A percentile compares a stretch with the other conserved stretches of the same genome.
Evolutionary conservation across 768 basidiomycete genomes (phyloP).

Genomic region (Lentinula aciculospora): DNA sequence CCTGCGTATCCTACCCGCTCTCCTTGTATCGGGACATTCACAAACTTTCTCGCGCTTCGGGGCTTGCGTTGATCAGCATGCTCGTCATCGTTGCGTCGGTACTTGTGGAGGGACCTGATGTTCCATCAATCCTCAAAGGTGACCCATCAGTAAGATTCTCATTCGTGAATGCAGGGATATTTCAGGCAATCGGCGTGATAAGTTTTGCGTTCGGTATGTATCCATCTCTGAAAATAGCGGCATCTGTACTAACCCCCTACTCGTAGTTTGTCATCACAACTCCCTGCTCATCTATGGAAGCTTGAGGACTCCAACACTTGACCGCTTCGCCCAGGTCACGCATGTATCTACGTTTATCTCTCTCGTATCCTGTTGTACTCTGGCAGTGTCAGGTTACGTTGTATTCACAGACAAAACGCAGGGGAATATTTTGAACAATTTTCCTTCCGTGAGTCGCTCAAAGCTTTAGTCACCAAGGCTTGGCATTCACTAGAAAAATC

Average conservation of each 20-base stretch:
- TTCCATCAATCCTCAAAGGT: constrained; percentile 69
- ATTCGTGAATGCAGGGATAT: constrained; percentile 72
- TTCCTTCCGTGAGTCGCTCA: constrained; percentile 48
- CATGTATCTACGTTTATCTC: constrained; percentile 87
- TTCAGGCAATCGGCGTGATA: constrained; percentile 97
- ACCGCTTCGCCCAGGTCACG: constrained; percentile 88
- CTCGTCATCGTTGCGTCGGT: constrained; percentile 86
- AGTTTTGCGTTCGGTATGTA: constrained; percentile 75
- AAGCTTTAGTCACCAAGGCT: neutral
- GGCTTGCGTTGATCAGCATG: constrained; percentile 91
- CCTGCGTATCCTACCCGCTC: constrained; percentile 88
- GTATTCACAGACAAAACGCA: constrained; percentile 88
- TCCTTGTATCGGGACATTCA: constrained; percentile 97
- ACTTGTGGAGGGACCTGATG: constrained; percentile 75
- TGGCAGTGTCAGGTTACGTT: constrained; percentile 82
- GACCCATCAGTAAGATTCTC: constrained; percentile 71
- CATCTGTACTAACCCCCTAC: neutral
- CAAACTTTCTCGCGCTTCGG: constrained; percentile 90
- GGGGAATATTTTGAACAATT: constrained; percentile 98
- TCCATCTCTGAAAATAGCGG: neutral
- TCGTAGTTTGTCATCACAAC: constrained; percentile 90
- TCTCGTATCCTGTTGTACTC: constrained; percentile 74
- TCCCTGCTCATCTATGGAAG: constrained; percentile 95
- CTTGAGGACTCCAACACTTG: constrained; percentile 87
- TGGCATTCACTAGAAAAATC: constrained; percentile 4